Conservation (phyloP, 2,329 filamentous ascomycete genomes). For the Moelleriella libera region DNA sequence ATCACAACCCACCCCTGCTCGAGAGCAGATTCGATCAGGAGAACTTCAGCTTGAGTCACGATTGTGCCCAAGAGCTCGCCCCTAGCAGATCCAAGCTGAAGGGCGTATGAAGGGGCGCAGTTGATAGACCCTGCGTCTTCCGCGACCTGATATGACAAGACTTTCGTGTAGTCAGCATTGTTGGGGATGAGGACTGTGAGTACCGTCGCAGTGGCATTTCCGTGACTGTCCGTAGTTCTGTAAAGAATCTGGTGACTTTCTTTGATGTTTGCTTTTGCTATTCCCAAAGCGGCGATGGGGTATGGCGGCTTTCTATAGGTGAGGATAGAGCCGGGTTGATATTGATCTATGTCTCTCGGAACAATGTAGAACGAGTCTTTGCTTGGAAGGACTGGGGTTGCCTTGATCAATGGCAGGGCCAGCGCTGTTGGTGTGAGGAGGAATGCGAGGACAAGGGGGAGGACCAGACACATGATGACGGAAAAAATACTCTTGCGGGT, state of each 20-base stretch:
- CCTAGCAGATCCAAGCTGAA: constrained; percentile 7
- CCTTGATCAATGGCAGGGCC: not conserved
- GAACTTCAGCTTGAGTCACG: constrained; percentile 9
- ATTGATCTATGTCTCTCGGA: constrained; percentile 5
- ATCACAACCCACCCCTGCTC: constrained; percentile 30
- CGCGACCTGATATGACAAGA: constrained; percentile 28
- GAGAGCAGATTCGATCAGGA: constrained; percentile 15
- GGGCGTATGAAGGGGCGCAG: constrained; percentile 13
- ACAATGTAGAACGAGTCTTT: constrained; percentile 1
- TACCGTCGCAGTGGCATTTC: constrained; percentile 20
- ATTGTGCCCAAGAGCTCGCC: constrained; percentile 18
- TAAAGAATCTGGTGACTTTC: constrained; percentile 21
- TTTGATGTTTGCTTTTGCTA: constrained; percentile 5
- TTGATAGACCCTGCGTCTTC: constrained; percentile 24
- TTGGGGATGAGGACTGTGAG: constrained; percentile 23
- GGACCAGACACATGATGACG: not conserved
- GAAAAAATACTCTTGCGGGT: not conserved
- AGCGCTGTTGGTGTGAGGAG: not conserved
- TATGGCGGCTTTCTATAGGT: constrained; percentile 8
- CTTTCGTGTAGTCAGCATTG: constrained; percentile 11
- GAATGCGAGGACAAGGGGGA: not conserved
- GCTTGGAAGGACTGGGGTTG: not conserved
- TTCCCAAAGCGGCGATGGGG: constrained; percentile 8
- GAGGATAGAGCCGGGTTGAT: constrained; percentile 10
- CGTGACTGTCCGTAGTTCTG: constrained; percentile 20